Evolutionary conservation across 73 alveolate species (phyloP).

Genomic region (Breviolum minutum): DNA sequence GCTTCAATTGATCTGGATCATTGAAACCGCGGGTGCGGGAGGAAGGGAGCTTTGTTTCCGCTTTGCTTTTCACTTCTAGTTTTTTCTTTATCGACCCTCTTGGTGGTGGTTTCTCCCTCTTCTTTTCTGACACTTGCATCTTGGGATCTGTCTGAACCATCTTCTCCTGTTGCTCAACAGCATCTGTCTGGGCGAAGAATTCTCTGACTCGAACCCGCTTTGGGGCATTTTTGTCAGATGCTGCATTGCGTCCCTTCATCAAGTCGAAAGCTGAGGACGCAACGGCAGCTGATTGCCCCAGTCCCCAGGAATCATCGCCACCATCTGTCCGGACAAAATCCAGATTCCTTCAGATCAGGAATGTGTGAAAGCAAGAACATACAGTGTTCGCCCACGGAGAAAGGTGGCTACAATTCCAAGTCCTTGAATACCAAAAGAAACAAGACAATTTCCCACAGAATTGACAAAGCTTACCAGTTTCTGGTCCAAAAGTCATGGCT

Average conservation of each 20-base stretch:
- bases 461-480: not conserved
- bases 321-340: constrained; percentile 70
- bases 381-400: not conserved
- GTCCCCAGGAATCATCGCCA: constrained; percentile 26
- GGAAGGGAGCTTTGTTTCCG: not conserved
- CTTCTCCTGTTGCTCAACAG: constrained; percentile 42
- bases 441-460: not conserved
- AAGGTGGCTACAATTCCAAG: not conserved
- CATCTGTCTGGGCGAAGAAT: constrained; percentile 62
- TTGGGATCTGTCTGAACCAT: constrained; percentile 70
- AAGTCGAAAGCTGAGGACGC: not conserved
- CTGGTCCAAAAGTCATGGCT: constrained; percentile 33
- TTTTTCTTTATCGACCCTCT: not conserved
- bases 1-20: constrained; percentile 68
- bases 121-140: not conserved
- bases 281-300: constrained; percentile 31
- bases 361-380: not conserved
- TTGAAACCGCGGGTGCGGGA: constrained; percentile 31
- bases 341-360: constrained; percentile 21
- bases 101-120: not conserved
- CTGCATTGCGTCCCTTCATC: not conserved
- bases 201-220: constrained; percentile 55
- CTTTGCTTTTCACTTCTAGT: not conserved
- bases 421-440: not conserved
- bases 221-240: constrained; percentile 10